phyloP scores from a whole-genome alignment of 371 early-diverging fungal genomes.

The Rhizopus delemar region DNA sequence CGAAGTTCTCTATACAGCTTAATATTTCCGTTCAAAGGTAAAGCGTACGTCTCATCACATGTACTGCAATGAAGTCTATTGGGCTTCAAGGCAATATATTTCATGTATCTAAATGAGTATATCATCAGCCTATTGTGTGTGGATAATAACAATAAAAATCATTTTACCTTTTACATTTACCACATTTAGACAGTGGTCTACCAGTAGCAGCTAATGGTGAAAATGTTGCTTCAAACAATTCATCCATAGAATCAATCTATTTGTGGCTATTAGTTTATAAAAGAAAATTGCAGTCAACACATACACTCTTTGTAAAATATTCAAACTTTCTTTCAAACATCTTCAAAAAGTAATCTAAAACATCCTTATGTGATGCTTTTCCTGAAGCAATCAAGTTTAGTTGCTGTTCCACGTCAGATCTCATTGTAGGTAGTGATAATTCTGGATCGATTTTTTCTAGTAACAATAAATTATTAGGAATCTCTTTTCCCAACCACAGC shows the following conservation, averaged over 20 bases:
- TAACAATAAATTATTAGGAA: neutral
- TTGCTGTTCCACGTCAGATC: slow-evolving; percentile 57
- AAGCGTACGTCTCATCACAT: slow-evolving; percentile 57
- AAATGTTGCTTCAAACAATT: slow-evolving; percentile 58
- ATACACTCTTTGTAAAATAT: slow-evolving; percentile 49
- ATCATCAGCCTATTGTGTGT: no score
- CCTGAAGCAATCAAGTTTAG: slow-evolving; percentile 52
- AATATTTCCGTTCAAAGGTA: slow-evolving; percentile 56
- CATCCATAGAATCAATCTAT: slow-evolving; percentile 55
- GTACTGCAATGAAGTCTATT: slow-evolving; percentile 54
- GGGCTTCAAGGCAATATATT: slow-evolving; percentile 51
- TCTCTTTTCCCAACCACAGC: neutral
- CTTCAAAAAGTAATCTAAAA: slow-evolving; percentile 44
- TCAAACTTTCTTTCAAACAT: slow-evolving; percentile 52
- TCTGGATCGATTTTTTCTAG: slow-evolving; percentile 59
- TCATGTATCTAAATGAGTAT: slow-evolving; percentile 41
- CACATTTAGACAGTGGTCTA: slow-evolving; percentile 54
- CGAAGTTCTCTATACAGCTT: slow-evolving; percentile 53
- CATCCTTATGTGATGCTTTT: slow-evolving; percentile 40
- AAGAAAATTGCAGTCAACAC: neutral
- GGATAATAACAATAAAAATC: no score
- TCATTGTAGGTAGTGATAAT: slow-evolving; percentile 54
- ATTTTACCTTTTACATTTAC: slow-evolving; percentile 52
- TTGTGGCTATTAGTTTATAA: neutral
- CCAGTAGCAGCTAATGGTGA: slow-evolving; percentile 54